phyloP scores from a whole-genome alignment of 192 early-diverging fungal species.

The Linnemannia zychae region DNA sequence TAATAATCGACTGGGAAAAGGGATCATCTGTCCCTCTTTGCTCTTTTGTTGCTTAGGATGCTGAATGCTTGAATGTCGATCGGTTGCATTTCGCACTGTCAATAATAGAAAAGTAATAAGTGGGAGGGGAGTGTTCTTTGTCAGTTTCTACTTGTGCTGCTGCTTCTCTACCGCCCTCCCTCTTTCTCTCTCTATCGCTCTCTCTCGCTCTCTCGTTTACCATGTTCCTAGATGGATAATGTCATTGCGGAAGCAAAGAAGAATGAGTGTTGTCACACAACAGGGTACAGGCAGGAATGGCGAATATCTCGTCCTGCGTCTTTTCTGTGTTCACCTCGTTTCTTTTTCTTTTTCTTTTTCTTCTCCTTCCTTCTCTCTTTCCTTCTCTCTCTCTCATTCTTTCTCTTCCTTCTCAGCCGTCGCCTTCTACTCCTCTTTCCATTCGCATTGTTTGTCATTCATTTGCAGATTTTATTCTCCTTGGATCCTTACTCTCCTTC shows the following conservation, averaged over 20 bases:
- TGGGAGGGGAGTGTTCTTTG: neutral
- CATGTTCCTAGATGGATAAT: too few relatives aligned
- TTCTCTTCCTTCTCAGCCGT: neutral
- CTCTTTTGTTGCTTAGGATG: too few relatives aligned
- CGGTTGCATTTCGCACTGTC: too few relatives aligned
- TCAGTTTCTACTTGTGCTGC: neutral
- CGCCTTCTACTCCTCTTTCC: neutral
- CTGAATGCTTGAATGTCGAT: too few relatives aligned
- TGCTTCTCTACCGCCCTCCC: neutral
- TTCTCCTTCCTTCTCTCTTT: neutral
- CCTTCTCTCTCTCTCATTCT: neutral
- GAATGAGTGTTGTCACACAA: too few relatives aligned
- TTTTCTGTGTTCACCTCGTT: too few relatives aligned
- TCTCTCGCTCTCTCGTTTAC: too few relatives aligned
- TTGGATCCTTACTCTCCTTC: neutral
- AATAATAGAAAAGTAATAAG: too few relatives aligned
- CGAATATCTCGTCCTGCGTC: too few relatives aligned
- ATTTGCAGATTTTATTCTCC: neutral
- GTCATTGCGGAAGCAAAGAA: too few relatives aligned
- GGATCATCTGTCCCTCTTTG: too few relatives aligned
- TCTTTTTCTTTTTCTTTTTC: neutral
- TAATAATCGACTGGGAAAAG: neutral
- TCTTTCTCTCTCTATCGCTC: neutral
- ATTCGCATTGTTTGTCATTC: conserved; percentile 6
- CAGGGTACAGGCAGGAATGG: too few relatives aligned